Evolutionary conservation across 306 rosid species (phyloP).

Genomic region (Acacia melanoxylon): DNA sequence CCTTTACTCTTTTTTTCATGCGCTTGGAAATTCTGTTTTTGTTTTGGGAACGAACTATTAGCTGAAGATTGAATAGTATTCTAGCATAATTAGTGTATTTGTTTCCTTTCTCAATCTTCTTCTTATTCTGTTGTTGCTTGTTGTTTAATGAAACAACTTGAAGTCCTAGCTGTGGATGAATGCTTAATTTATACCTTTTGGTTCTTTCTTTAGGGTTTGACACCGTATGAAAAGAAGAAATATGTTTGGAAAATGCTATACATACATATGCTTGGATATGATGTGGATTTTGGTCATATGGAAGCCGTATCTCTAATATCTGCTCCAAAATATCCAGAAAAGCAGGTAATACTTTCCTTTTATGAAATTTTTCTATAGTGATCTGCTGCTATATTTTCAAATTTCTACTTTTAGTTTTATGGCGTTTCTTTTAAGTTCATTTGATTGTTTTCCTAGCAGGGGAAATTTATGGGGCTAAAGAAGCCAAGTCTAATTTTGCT

Average conservation of each 20-base stretch:
- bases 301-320: slow-evolving; percentile 99
- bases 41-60: background rate
- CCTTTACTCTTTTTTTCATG: background rate
- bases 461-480: slow-evolving; percentile 24
- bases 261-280: slow-evolving; percentile 95
- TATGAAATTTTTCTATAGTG: background rate
- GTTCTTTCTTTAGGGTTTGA: slow-evolving; percentile 67
- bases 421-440: slow-evolving; percentile 17
- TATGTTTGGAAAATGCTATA: slow-evolving; percentile 99
- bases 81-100: background rate
- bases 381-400: background rate
- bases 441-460: slow-evolving; percentile 21
- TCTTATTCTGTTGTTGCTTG: slow-evolving; percentile 18
- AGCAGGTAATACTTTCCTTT: slow-evolving; percentile 60
- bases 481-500: slow-evolving; percentile 30
- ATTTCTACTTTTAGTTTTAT: background rate
- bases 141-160: slow-evolving; percentile 13
- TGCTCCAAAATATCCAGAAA: slow-evolving; percentile 99
- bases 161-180: background rate
- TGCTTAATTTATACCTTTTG: slow-evolving; percentile 3
- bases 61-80: background rate
- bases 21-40: background rate
- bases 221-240: slow-evolving; percentile 96
- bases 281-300: slow-evolving; percentile 99
- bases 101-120: background rate